A percentile compares a stretch with the other conserved stretches of the same genome.
Conservation (phyloP, 1,284 basidiomycete genomes). For the Papiliotrema flavescens region DNA sequence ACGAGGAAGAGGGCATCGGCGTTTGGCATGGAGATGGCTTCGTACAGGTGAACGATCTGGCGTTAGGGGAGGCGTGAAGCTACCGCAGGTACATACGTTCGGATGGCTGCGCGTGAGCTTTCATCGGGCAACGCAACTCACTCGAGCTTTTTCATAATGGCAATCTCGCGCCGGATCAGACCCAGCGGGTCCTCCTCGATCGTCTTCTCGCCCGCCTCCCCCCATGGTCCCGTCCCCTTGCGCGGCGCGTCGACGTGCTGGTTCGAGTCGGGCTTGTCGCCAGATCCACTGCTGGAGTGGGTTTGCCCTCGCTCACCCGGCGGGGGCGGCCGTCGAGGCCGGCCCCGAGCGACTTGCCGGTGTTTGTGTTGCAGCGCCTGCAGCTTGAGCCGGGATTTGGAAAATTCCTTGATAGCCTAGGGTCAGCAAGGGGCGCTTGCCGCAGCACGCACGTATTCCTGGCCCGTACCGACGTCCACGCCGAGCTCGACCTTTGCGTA, state of each 20-base stretch:
- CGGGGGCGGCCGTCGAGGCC: slow-evolving; percentile 4
- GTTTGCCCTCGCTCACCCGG: slow-evolving; percentile 7
- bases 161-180: slow-evolving; percentile 48
- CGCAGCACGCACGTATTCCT: slow-evolving; percentile 40
- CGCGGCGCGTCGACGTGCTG: not conserved
- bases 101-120: slow-evolving; percentile 37
- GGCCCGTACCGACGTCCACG: slow-evolving; percentile 45
- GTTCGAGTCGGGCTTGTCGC: not conserved
- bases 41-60: slow-evolving; percentile 55
- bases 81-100: slow-evolving; percentile 28
- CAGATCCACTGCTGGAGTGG: not conserved
- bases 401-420: slow-evolving; percentile 51
- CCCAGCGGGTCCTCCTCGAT: slow-evolving; percentile 40
- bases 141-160: slow-evolving; percentile 53
- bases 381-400: slow-evolving; percentile 44
- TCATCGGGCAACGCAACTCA: slow-evolving; percentile 19
- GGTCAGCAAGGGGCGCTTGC: not conserved
- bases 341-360: slow-evolving; percentile 15
- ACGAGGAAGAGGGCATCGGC: slow-evolving; percentile 56
- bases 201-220: slow-evolving; percentile 4
- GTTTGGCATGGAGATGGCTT: slow-evolving; percentile 56
- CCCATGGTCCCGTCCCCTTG: slow-evolving; percentile 11
- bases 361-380: slow-evolving; percentile 38
- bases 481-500: slow-evolving; percentile 48
- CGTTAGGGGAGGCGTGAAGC: slow-evolving; percentile 15